These are phyloP conservation scores for Blastocystis sp. DNA, from an alignment of 352 stramenopile species.

Conservation along the genomic window DNA sequence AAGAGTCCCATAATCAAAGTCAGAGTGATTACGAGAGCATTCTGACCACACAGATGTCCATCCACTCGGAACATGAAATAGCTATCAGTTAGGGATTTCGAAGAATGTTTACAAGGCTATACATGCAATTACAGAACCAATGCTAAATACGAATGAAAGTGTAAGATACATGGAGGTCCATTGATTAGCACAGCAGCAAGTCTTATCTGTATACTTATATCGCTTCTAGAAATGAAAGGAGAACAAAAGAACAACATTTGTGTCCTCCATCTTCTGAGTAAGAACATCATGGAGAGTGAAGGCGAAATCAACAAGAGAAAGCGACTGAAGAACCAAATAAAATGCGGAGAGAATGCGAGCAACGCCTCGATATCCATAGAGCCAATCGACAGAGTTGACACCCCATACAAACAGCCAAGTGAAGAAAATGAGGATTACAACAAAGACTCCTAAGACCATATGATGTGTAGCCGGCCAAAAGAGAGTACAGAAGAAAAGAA, in stretches of 20 bases:
- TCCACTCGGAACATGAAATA: conserved; percentile 9
- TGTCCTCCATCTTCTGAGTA: conserved; percentile 28
- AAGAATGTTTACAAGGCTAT: background rate
- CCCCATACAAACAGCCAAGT: conserved; percentile 22
- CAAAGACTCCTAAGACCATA: conserved; percentile 25
- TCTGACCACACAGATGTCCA: background rate
- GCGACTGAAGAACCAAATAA: background rate
- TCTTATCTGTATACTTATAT: conserved; percentile 49
- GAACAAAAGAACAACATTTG: background rate
- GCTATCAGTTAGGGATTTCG: background rate
- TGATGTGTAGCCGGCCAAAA: background rate
- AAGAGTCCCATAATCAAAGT: background rate
- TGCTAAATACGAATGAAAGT: background rate
- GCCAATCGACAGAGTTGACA: background rate
- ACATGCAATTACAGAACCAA: background rate
- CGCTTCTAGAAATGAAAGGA: conserved; percentile 14
- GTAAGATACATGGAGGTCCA: conserved; percentile 27
- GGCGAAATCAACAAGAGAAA: conserved; percentile 7
- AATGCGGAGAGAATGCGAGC: background rate
- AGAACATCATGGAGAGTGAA: conserved; percentile 18
- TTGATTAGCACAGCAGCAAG: conserved; percentile 39
- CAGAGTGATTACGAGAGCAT: background rate
- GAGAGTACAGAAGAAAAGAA: background rate
- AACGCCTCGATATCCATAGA: background rate
- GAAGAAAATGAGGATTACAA: background rate